Evolutionary conservation across 2,329 filamentous ascomycete species (phyloP).

Genomic region (Pseudogymnoascus sp.): DNA sequence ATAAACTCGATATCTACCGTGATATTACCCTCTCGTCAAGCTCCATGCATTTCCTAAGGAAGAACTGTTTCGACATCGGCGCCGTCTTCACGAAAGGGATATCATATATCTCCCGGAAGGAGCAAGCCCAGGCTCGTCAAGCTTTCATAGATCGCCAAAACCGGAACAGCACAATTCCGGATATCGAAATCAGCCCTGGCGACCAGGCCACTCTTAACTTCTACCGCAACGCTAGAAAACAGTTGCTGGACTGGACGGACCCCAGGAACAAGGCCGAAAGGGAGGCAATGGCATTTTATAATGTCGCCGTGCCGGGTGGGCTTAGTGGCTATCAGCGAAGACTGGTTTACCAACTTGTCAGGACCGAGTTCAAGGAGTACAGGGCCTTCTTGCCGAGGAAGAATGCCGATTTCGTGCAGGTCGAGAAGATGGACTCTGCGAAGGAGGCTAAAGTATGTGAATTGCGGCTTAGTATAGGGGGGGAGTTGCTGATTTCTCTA

Average conservation of each 20-base stretch:
- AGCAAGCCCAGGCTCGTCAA: constrained; percentile 42
- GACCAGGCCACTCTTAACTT: constrained; percentile 23
- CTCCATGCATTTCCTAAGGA: constrained; percentile 55
- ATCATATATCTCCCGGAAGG: constrained; percentile 54
- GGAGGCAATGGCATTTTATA: constrained; percentile 34
- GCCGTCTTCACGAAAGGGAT: constrained; percentile 50
- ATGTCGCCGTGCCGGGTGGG: constrained; percentile 34
- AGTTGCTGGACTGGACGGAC: neutral
- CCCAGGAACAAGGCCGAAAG: constrained; percentile 1
- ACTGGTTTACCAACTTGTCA: constrained; percentile 59
- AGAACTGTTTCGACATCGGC: constrained; percentile 51
- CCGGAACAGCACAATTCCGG: constrained; percentile 20
- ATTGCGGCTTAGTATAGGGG: neutral
- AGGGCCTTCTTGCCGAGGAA: constrained; percentile 19
- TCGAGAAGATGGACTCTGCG: constrained; percentile 21
- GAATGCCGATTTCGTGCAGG: constrained; percentile 26
- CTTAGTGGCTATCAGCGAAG: constrained; percentile 56
- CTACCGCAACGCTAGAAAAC: constrained; percentile 18
- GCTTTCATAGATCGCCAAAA: constrained; percentile 25
- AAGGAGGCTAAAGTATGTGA: constrained; percentile 22
- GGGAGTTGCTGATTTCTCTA: neutral
- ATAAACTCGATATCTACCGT: constrained; percentile 50
- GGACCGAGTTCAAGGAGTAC: constrained; percentile 46
- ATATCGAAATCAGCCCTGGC: constrained; percentile 19
- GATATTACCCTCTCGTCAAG: constrained; percentile 39